Evolutionary conservation across 2,329 filamentous ascomycete genomes (phyloP).

Genomic region (Neofusicoccum sp.): DNA sequence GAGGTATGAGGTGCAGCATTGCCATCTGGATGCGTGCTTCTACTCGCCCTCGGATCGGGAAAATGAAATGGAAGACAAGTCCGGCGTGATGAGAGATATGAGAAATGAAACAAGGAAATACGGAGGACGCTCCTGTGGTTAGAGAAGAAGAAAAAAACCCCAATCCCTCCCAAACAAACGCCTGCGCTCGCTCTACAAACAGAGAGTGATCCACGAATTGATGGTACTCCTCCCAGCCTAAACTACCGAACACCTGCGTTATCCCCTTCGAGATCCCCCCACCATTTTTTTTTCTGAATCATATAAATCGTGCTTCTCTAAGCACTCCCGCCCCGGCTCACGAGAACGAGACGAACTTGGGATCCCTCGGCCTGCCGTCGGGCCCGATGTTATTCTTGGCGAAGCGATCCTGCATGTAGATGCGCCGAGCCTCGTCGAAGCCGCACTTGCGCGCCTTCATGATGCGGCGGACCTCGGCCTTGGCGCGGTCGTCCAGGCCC

Average conservation of each 20-base stretch:
- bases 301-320: not conserved
- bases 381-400: conserved; percentile 82
- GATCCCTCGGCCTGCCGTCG: conserved; percentile 84
- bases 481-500: conserved; percentile 77
- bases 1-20: not conserved
- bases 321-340: conserved; percentile 35
- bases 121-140: conserved; percentile 9
- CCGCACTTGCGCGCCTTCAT: conserved; percentile 82
- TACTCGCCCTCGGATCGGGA: not conserved
- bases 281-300: not conserved
- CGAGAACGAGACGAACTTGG: conserved; percentile 93
- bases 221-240: not conserved
- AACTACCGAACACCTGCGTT: not conserved
- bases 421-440: conserved; percentile 87
- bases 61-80: not conserved
- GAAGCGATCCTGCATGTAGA: conserved; percentile 84
- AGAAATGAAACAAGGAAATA: conserved; percentile 1
- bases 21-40: not conserved
- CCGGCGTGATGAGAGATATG: not conserved
- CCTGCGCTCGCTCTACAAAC: conserved; percentile 5
- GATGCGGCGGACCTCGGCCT: conserved; percentile 79
- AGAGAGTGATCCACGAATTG: not conserved
- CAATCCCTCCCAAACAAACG: not conserved
- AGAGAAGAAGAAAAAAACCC: not conserved
- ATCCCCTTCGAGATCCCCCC: not conserved